Conservation (phyloP, 1,139 yeast genomes). For the Suhomyces bokatorum region DNA sequence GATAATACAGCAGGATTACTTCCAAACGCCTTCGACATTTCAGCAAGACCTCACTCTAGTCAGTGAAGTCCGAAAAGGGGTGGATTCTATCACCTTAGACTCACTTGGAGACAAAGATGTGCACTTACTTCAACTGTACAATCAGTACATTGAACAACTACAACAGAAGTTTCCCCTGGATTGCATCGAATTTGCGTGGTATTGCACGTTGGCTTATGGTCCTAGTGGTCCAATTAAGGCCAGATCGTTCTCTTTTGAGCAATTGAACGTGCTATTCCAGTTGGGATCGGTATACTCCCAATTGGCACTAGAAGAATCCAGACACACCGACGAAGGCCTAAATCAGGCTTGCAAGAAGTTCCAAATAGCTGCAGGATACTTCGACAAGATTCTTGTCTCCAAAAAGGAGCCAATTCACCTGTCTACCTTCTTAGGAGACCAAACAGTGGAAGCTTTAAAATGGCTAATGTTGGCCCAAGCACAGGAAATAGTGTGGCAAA, state of each 20-base stretch:
- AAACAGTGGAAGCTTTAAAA: conserved; percentile 31
- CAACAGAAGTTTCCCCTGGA: conserved; percentile 44
- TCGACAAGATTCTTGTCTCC: conserved; percentile 38
- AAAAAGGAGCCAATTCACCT: conserved; percentile 5
- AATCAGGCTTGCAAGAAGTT: conserved; percentile 64
- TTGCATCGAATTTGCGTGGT: conserved; percentile 65
- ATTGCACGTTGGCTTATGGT: conserved; percentile 60
- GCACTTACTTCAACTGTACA: conserved; percentile 31
- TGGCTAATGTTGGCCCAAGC: conserved; percentile 77
- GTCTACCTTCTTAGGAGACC: conserved; percentile 27
- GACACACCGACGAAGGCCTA: conserved; percentile 53
- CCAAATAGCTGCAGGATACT: conserved; percentile 73
- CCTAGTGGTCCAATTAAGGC: conserved; percentile 47
- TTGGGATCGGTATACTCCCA: conserved; percentile 65
- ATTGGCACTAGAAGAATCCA: conserved; percentile 47
- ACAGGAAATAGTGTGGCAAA: conserved; percentile 83
- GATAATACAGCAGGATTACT: conserved; percentile 59
- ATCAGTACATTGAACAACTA: conserved; percentile 30
- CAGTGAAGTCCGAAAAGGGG: conserved; percentile 23
- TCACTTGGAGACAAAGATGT: conserved; percentile 19
- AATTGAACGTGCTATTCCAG: conserved; percentile 64
- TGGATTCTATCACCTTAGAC: conserved; percentile 27
- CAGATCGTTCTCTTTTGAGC: conserved; percentile 57
- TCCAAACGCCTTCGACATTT: conserved; percentile 63
- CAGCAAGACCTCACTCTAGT: conserved; percentile 51